Conservation (phyloP, 2,329 filamentous ascomycete genomes). For the Aspergillus glaucus region DNA sequence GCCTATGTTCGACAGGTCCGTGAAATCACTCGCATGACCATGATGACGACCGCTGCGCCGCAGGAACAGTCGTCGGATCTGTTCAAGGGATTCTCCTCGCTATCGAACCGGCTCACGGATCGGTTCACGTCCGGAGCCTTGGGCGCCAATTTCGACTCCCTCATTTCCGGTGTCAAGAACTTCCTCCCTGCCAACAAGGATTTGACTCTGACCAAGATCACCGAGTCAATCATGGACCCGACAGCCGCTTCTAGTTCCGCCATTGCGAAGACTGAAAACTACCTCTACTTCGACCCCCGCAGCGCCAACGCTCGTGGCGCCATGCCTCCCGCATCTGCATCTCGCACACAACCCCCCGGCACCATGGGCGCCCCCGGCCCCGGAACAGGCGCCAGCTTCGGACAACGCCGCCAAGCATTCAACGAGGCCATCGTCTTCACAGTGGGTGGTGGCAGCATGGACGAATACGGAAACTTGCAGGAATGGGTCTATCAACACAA, state of each 20-base stretch:
- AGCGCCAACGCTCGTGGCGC: constrained; percentile 89
- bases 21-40: constrained; percentile 94
- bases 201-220: constrained; percentile 93
- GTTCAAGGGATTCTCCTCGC: constrained; percentile 86
- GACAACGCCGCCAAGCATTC: constrained; percentile 82
- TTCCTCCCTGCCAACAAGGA: constrained; percentile 95
- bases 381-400: constrained; percentile 78
- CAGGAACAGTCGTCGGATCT: constrained; percentile 62
- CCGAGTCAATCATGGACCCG: constrained; percentile 96
- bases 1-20: constrained; percentile 86
- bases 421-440: constrained; percentile 90
- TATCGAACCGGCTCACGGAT: constrained; percentile 87
- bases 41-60: constrained; percentile 75
- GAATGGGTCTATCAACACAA: constrained; percentile 84
- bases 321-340: constrained; percentile 69
- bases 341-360: constrained; percentile 40
- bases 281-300: constrained; percentile 93
- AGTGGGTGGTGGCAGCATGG: constrained; percentile 94
- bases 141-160: constrained; percentile 79
- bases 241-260: constrained; percentile 81
- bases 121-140: constrained; percentile 88
- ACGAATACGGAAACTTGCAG: constrained; percentile 95
- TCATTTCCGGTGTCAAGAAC: constrained; percentile 95
- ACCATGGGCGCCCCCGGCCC: constrained; percentile 41
- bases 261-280: constrained; percentile 92